Conservation (phyloP, 768 basidiomycete genomes). For the Lactarius hengduanensis region DNA sequence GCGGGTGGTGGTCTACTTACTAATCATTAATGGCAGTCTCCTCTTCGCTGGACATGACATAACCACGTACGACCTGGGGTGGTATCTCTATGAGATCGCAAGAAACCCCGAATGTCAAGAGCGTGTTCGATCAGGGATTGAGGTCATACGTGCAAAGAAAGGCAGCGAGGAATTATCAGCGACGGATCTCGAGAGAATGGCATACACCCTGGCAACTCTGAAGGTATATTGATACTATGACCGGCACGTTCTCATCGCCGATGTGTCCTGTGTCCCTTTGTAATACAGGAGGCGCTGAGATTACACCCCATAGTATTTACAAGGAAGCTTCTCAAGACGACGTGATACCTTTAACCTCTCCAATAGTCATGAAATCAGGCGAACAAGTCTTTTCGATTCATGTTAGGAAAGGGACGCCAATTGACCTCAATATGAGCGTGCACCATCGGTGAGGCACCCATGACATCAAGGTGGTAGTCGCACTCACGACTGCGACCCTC, state of each 20-base stretch:
- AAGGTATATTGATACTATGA: not conserved
- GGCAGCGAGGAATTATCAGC: not conserved
- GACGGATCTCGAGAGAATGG: slow-evolving; percentile 8
- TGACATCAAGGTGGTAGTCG: not conserved
- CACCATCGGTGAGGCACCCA: slow-evolving; percentile 5
- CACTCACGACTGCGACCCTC: not conserved
- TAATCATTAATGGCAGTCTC: not conserved
- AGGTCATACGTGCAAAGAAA: slow-evolving; percentile 8
- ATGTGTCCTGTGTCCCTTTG: not conserved
- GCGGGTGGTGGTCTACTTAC: not conserved
- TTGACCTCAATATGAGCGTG: not conserved
- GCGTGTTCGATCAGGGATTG: slow-evolving; percentile 19
- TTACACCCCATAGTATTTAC: slow-evolving; percentile 23
- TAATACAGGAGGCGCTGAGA: not conserved
- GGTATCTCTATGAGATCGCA: slow-evolving; percentile 11
- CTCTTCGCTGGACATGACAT: slow-evolving; percentile 5
- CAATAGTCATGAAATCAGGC: slow-evolving; percentile 2
- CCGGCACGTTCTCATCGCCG: not conserved
- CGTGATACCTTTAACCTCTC: slow-evolving; percentile 27
- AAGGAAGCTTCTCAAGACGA: slow-evolving; percentile 27
- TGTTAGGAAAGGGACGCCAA: slow-evolving; percentile 5
- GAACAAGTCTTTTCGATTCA: slow-evolving; percentile 9
- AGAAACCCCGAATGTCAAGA: slow-evolving; percentile 8
- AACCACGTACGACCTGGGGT: not conserved
- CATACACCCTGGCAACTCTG: slow-evolving; percentile 2